Conservation (phyloP, 352 stramenopile genomes). For the Phytopythium montanum region DNA sequence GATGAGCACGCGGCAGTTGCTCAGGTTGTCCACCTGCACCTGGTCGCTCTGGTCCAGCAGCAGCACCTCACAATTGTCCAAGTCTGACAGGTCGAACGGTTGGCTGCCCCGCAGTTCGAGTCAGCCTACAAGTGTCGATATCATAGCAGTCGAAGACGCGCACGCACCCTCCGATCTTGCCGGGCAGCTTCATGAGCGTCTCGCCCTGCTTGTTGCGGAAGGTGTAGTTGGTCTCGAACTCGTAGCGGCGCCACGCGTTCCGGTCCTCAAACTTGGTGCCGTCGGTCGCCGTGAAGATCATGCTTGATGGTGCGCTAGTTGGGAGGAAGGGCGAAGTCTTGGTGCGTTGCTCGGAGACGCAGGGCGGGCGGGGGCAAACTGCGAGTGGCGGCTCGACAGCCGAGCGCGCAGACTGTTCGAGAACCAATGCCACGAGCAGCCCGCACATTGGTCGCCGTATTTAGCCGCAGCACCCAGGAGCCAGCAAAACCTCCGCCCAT, state of each 20-base stretch:
- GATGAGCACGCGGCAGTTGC: constrained; percentile 86
- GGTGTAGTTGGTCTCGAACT: constrained; percentile 92
- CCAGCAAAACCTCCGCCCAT: background rate
- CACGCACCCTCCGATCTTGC: constrained; percentile 64
- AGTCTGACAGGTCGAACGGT: constrained; percentile 86
- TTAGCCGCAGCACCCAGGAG: background rate
- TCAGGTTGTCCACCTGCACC: constrained; percentile 89
- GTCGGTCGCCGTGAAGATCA: constrained; percentile 81
- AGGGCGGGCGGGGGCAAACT: background rate
- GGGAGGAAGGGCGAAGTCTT: background rate
- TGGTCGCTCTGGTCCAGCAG: constrained; percentile 88
- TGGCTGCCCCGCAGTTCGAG: constrained; percentile 28
- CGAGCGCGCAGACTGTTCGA: background rate
- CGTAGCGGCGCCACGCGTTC: constrained; percentile 79
- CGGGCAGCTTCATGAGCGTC: constrained; percentile 76
- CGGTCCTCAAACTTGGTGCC: constrained; percentile 85
- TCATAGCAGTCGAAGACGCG: background rate
- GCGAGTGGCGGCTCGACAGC: background rate
- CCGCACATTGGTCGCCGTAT: background rate
- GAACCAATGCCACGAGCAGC: background rate
- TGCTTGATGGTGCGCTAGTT: background rate
- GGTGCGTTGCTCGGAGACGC: background rate
- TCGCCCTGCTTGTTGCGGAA: constrained; percentile 84
- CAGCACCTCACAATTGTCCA: constrained; percentile 76
- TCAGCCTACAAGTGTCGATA: background rate